Evolutionary conservation across 2,329 filamentous ascomycete genomes (phyloP), one percentile per base, ranked within the genome.

Genomic region (Aspergillus japonicus): DNA sequence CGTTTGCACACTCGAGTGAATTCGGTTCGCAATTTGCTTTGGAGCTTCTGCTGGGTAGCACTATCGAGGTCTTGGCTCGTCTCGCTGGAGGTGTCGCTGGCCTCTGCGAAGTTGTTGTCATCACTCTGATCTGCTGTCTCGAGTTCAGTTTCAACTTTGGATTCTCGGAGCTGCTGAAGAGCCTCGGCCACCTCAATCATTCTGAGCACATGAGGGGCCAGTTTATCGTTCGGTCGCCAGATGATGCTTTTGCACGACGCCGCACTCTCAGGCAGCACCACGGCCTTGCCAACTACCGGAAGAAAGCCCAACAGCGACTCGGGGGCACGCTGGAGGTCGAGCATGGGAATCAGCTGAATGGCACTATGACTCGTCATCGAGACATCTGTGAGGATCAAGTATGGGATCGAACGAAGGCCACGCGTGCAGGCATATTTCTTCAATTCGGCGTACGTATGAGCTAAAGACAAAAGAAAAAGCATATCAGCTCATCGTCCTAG

Each of bases 381-480:
- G 8, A 67, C 62, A 24, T 71, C 62, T 2, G 69, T 67, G 19
- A 75, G 51, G 35, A 74, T 66, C 5, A 75, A 52, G 54, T 70
- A 73, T n/a, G 73, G 72, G n/a, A 75, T 65, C 3, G 73, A 75
- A 29, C 70, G 70, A 33, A 75, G 65, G 4, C 73, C 73, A 12
- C 73, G 66, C 16, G 72, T 72, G 50, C 71, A 73, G 3, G 72
- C 60, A 50, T 66, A 75, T n/a, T 58, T 61, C 53, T 66, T 66
- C 24, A 71, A 29, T 8, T 71, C 67, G 12, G 42, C 54, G 6
- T 59, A 49, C n/a, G 54, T 33, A 10, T 58, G 47, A 11, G 57
- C 66, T 68, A 51, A n/a, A 57, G n/a, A 6, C 11, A 35, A 35
- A 35, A 44, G 10, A 16, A 10, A 35, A 19, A 42, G 7, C 39